Base-by-base conservation (phyloP, 2,329 filamentous ascomycete genomes). In the Sporothrix pseudoabietina region DNA sequence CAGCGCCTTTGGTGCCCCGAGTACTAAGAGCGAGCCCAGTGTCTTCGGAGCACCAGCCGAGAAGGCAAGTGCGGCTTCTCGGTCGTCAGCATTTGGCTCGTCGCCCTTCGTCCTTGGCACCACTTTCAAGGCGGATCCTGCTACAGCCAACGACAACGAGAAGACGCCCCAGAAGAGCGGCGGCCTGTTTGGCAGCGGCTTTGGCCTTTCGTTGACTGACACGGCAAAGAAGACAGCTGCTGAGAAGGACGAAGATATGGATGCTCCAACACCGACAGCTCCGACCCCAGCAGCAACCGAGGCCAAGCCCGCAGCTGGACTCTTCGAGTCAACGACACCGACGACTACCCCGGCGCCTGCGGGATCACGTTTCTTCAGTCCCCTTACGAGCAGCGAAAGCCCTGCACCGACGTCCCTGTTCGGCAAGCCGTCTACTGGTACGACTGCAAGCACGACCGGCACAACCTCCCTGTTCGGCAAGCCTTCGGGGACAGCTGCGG, bases 61-160 rank as follows among this genome's bases (percentile, higher is more conserved):
- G 26, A 85, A 84, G 73, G 79, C 78, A 32, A 81, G 83, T 26
- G 85, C 83, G 72, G 77, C 80, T 8, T 80, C 79, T 72, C 78
- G 78, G 22, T 47, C 75, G 72, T 69, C 79, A 75, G 75, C 79
- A 8, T 86, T 88, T 77, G 85, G 84, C 35, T 85, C 85, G n/a
- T 81, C 83, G 19, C 86, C 87, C 0, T 93, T 93, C 82, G 91
- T 91, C 77, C 83, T 93, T 19, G 86, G 87, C 54, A 90, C 88
- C 41, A 90, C 88, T 1, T 94, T 93, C 82, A 89, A 90, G 77
- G 85, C 86, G 9, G 90, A 92, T 76, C 85, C 87, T 6, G 85
- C 85, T 61, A 84, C 87, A 0, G 89, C 88, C 73, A 86, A 91
- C 32, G 88, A 91, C 73, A 81, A 85, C 49, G 84, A 86, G 9